Evolutionary conservation across 2,329 filamentous ascomycete species (phyloP).

Genomic region (Pyrenochaeta sp.): DNA sequence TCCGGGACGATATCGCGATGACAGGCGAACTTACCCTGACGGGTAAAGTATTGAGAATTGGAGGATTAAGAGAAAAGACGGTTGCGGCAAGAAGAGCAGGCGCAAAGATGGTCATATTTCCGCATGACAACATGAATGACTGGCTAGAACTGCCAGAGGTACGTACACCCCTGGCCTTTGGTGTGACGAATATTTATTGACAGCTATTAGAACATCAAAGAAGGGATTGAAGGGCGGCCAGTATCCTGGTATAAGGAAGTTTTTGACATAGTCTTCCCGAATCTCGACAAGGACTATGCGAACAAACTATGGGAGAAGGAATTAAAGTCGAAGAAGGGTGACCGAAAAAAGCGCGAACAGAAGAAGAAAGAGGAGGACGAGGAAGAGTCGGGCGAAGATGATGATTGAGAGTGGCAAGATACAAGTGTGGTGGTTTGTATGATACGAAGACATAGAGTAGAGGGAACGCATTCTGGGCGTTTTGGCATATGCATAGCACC

Average conservation of each 20-base stretch:
- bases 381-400: slow-evolving; percentile 43
- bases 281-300: slow-evolving; percentile 75
- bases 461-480: slow-evolving; percentile 23
- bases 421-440: slow-evolving; percentile 9
- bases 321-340: slow-evolving; percentile 53
- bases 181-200: slow-evolving; percentile 13
- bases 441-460: slow-evolving; percentile 13
- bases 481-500: slow-evolving; percentile 6
- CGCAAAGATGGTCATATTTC: slow-evolving; percentile 93
- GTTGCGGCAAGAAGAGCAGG: slow-evolving; percentile 92
- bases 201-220: slow-evolving; percentile 86
- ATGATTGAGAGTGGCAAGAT: slow-evolving; percentile 30
- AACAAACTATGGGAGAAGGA: slow-evolving; percentile 76
- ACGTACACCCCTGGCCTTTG: slow-evolving; percentile 51
- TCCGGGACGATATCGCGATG: slow-evolving; percentile 93
- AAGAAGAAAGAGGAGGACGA: slow-evolving; percentile 58
- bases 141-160: slow-evolving; percentile 98
- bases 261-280: slow-evolving; percentile 88
- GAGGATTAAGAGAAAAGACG: slow-evolving; percentile 94
- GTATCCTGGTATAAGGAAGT: slow-evolving; percentile 95
- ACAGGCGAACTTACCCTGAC: slow-evolving; percentile 97
- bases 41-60: slow-evolving; percentile 94
- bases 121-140: slow-evolving; percentile 92
- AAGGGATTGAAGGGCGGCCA: slow-evolving; percentile 89
- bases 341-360: slow-evolving; percentile 45